Evolutionary conservation across 257 asterid genomes (phyloP).

Genomic region (Misopates orontium): DNA sequence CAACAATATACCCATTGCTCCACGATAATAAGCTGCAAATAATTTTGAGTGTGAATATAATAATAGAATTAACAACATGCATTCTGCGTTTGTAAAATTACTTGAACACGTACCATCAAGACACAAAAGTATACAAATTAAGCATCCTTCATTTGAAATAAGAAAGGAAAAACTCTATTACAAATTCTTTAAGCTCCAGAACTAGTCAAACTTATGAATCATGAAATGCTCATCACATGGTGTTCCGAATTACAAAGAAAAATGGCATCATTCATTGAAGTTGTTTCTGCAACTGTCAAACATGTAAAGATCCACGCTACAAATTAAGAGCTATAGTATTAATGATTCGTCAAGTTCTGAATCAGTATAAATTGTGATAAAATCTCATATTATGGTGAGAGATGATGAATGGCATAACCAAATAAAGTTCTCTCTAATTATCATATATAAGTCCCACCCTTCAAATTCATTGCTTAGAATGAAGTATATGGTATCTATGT

Average conservation of each 20-base stretch:
- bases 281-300: no score
- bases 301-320: no score
- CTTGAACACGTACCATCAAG: background rate
- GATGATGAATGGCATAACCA: background rate
- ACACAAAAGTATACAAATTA: constrained; percentile 7
- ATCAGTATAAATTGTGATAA: background rate
- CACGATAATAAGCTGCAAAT: constrained; percentile 60
- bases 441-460: constrained; percentile 10
- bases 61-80: constrained; percentile 13
- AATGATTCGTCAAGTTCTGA: constrained; percentile 15
- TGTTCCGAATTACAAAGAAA: background rate
- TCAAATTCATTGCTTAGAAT: background rate
- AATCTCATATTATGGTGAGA: constrained; percentile 1
- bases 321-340: no score
- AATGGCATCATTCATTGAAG: no score
- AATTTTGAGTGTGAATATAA: constrained; percentile 24
- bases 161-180: background rate
- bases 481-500: background rate
- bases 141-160: background rate
- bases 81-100: background rate
- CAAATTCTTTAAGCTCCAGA: constrained; percentile 17
- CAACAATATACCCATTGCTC: constrained; percentile 68
- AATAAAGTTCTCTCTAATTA: constrained; percentile 12
- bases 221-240: background rate
- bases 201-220: background rate